phyloP scores from a whole-genome alignment of 805 yeast genomes.

The Hanseniaspora guilliermondii region DNA sequence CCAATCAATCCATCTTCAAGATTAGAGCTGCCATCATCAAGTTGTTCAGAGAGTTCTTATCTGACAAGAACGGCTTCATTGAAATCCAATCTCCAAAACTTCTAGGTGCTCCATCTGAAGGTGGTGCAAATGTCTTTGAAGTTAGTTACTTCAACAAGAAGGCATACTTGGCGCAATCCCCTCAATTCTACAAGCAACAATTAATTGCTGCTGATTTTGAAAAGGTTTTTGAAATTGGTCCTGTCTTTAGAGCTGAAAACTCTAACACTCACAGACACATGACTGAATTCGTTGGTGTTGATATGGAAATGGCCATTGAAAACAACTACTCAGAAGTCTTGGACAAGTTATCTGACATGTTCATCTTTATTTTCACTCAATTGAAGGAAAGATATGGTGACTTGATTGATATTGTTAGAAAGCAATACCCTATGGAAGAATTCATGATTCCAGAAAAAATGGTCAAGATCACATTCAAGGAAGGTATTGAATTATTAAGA shows the following conservation, averaged over 20 bases:
- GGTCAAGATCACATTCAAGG: constrained; percentile 80
- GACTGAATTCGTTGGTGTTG: constrained; percentile 97
- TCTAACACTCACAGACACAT: constrained; percentile 98
- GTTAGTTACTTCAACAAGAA: constrained; percentile 82
- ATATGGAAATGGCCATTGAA: constrained; percentile 95
- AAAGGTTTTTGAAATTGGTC: constrained; percentile 89
- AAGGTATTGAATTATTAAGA: constrained; percentile 77
- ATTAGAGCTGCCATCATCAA: constrained; percentile 81
- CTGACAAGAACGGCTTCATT: constrained; percentile 45
- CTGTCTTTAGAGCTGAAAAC: constrained; percentile 98
- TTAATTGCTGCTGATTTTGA: constrained; percentile 96
- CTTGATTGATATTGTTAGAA: constrained; percentile 82
- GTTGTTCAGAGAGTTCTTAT: constrained; percentile 79
- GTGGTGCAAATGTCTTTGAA: constrained; percentile 95
- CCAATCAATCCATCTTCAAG: constrained; percentile 94
- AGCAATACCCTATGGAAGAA: constrained; percentile 95
- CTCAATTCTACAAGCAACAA: constrained; percentile 96
- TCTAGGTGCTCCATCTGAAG: constrained; percentile 91
- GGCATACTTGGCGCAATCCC: constrained; percentile 94
- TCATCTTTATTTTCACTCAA: constrained; percentile 77
- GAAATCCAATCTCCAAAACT: constrained; percentile 96
- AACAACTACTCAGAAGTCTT: constrained; percentile 92
- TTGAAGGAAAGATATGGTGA: constrained; percentile 64
- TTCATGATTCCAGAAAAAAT: constrained; percentile 88
- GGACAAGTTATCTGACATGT: constrained; percentile 53